Evolutionary conservation across 257 asterid genomes (phyloP).

Genomic region (Solanum ossicruentum): DNA sequence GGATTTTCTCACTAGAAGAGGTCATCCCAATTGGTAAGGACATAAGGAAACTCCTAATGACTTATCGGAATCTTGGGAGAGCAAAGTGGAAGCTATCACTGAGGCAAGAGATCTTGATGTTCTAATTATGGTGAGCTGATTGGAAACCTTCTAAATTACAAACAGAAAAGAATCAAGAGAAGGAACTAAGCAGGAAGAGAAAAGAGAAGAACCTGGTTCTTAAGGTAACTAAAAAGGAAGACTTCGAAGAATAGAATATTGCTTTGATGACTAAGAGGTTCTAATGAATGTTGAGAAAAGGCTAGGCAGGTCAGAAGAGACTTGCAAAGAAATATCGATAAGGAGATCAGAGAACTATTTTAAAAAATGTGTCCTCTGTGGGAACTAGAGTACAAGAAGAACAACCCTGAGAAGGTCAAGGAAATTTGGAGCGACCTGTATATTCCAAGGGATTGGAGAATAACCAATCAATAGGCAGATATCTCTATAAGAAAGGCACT

Average conservation of each 20-base stretch:
- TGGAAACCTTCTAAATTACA: not conserved
- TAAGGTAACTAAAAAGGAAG: not conserved
- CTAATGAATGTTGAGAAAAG: not conserved
- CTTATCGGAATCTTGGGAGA: not conserved
- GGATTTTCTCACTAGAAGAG: too few species aligned
- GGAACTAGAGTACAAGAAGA: too few species aligned
- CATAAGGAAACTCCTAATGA: not conserved
- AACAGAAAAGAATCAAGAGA: not conserved
- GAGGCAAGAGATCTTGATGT: not conserved
- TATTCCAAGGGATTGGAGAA: too few species aligned
- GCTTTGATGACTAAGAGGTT: not conserved
- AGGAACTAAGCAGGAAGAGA: not conserved
- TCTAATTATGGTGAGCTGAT: not conserved
- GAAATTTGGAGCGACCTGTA: too few species aligned
- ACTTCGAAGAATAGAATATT: not conserved
- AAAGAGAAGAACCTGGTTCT: not conserved
- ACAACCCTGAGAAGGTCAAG: too few species aligned
- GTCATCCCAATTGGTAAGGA: too few species aligned
- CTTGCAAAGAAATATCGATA: too few species aligned
- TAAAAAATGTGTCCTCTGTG: too few species aligned
- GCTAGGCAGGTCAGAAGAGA: not conserved
- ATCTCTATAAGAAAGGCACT: too few species aligned
- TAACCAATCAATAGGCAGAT: too few species aligned
- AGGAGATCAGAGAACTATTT: too few species aligned
- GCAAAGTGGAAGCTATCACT: not conserved